Evolutionary conservation across 192 early-diverging fungal genomes (phyloP).

Genomic region (Coemansia sp.): DNA sequence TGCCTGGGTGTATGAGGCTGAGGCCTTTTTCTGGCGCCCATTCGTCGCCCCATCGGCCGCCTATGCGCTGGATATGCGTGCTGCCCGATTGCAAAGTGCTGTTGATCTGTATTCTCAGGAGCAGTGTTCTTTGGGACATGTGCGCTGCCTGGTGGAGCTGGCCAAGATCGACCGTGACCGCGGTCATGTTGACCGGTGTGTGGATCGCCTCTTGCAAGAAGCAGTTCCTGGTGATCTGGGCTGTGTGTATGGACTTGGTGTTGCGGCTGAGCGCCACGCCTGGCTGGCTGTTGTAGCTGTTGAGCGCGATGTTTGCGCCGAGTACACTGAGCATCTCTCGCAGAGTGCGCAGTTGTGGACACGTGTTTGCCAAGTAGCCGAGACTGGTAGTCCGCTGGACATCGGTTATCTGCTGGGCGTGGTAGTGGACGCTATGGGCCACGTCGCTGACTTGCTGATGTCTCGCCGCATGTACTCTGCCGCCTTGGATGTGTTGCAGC

Average conservation of each 20-base stretch:
- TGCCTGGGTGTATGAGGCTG: conserved; percentile 47
- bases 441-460: conserved; percentile 29
- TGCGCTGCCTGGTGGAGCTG: conserved; percentile 33
- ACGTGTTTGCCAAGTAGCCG: conserved; percentile 5
- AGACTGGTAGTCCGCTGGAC: conserved; percentile 4
- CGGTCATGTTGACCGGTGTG: neutral
- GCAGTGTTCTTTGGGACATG: conserved; percentile 14
- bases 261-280: conserved; percentile 36
- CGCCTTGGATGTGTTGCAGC: conserved; percentile 7
- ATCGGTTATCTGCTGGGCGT: conserved; percentile 26
- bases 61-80: conserved; percentile 3
- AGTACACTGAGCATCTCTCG: neutral
- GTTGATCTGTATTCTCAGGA: conserved; percentile 9
- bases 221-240: conserved; percentile 1
- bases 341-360: conserved; percentile 22
- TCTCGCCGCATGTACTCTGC: conserved; percentile 34
- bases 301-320: conserved; percentile 4
- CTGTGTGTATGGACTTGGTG: conserved; percentile 16
- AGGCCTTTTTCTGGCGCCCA: conserved; percentile 34
- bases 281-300: conserved; percentile 33
- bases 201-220: conserved; percentile 15
- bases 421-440: conserved; percentile 16
- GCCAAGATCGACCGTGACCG: conserved; percentile 38
- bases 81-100: conserved; percentile 17
- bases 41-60: conserved; percentile 10